Evolutionary conservation across 495 filamentous ascomycete species (phyloP), one percentile per base, ranked within the genome.

Genomic region (Penicillium desertorum): DNA sequence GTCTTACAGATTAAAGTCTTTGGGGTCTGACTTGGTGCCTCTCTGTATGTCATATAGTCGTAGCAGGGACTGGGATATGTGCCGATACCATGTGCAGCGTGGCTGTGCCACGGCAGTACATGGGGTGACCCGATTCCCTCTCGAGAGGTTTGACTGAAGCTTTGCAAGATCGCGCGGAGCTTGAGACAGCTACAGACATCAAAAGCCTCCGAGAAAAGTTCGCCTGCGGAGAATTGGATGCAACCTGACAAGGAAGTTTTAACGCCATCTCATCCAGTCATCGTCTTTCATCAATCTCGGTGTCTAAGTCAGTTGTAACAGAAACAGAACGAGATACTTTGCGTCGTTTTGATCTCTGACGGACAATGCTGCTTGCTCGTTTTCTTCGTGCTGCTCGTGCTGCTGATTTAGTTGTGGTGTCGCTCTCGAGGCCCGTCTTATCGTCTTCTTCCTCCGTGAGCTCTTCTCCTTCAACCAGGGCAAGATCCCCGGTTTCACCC

Each of bases 401-500:
- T 16, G 16, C 48, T 16, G 46, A 54, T 12, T 45, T 42, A 20
- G 27, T 44, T 20, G 19, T 54, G 29, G 37, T 43, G 51, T 66
- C 57, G 16, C 50, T 46, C 37, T 60, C 41, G 10, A 25, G 48
- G 39, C 39, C 54, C 48, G 41, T 27, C 23, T 47, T 36, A 23
- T 51, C 45, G n/a, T 53, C 54, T 16, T 74, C 70, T 32, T 70
- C 70, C 29, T 61, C 51, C 22, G 55, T 39, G n/a, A 61, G 44
- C 52, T 71, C 72, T 67, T 77, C 76, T 5, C 79, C 83, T 67
- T 94, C 90, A 2, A 86, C 81, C 42, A 95, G 86, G 0, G 85
- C 90, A 54, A 92, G 58, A 70, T 94, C 86, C 4, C 90, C 92
- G 1, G 78, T 87, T 32, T 81, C 76, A 1, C 89, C 91, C 12